phyloP scores from a whole-genome alignment of 495 filamentous ascomycete species.

The Cercophora newfieldiana region DNA sequence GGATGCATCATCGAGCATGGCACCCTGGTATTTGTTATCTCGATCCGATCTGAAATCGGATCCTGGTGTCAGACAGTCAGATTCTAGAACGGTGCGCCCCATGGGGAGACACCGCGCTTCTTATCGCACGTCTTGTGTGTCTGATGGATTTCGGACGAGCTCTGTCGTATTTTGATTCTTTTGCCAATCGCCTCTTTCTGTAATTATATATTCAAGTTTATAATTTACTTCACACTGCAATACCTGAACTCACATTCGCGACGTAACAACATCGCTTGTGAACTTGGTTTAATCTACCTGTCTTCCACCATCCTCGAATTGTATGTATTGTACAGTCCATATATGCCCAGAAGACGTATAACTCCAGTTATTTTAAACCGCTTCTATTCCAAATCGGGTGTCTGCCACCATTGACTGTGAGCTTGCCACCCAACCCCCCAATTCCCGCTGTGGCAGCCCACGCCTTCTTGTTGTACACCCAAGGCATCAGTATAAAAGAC shows the following conservation, averaged over 20 bases:
- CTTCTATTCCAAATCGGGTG: not conserved
- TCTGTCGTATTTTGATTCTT: too few relatives aligned
- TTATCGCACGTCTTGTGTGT: not conserved
- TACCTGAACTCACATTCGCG: too few relatives aligned
- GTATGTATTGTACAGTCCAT: not conserved
- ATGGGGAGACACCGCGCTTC: not conserved
- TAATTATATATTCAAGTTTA: too few relatives aligned
- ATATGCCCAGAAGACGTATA: not conserved
- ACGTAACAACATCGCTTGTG: too few relatives aligned
- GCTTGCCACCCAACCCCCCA: not conserved
- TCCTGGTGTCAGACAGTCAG: constrained; percentile 1
- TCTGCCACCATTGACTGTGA: not conserved
- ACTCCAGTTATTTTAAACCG: not conserved
- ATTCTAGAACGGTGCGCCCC: not conserved
- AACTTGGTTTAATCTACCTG: too few relatives aligned
- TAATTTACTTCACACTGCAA: too few relatives aligned
- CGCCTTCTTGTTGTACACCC: not conserved
- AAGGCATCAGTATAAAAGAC: not conserved
- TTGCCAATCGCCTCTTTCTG: too few relatives aligned
- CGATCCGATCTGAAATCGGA: not conserved
- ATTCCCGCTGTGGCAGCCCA: not conserved
- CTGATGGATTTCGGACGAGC: too few relatives aligned
- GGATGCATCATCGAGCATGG: not conserved
- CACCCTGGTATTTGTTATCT: not conserved
- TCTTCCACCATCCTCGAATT: not conserved